These are phyloP conservation scores for Beta vulgaris DNA, from an alignment of 148 eudicot genomes.

Conservation along the genomic window DNA sequence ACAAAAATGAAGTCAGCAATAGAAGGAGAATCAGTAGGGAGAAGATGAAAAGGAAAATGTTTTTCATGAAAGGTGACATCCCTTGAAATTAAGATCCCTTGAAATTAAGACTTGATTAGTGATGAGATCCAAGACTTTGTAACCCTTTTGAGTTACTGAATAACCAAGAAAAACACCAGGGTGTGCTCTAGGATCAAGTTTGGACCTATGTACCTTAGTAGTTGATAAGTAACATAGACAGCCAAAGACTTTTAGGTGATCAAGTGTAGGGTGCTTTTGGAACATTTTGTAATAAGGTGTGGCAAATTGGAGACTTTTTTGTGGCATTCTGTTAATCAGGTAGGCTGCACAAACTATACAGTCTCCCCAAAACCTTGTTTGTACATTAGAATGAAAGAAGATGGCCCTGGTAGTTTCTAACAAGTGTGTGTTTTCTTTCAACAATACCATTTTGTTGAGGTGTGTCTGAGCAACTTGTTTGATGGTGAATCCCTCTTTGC, in stretches of 20 bases:
- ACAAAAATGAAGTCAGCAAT: neutral
- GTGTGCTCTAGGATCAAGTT: neutral
- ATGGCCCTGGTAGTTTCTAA: neutral
- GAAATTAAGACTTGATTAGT: too few relatives aligned
- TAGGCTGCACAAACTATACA: neutral
- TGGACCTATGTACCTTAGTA: neutral
- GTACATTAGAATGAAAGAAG: neutral
- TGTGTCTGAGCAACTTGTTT: conserved; percentile 16
- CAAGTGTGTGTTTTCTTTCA: conserved; percentile 7
- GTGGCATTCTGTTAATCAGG: neutral
- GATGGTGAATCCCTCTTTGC: conserved; percentile 19
- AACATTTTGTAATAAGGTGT: neutral
- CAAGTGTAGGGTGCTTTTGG: neutral
- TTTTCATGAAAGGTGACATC: too few relatives aligned
- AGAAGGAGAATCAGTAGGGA: neutral
- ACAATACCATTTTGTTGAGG: conserved; percentile 4
- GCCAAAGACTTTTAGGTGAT: neutral
- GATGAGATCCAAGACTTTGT: too few relatives aligned
- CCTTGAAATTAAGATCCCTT: too few relatives aligned
- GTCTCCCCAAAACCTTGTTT: neutral
- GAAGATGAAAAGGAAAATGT: too few relatives aligned
- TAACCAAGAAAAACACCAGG: neutral
- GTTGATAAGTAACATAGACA: neutral
- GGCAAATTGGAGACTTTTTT: neutral
- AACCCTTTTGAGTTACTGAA: neutral